Evolutionary conservation across 2,329 filamentous ascomycete genomes (phyloP), one percentile per base, ranked within the genome.

Genomic region (Magnaporthales sp.): DNA sequence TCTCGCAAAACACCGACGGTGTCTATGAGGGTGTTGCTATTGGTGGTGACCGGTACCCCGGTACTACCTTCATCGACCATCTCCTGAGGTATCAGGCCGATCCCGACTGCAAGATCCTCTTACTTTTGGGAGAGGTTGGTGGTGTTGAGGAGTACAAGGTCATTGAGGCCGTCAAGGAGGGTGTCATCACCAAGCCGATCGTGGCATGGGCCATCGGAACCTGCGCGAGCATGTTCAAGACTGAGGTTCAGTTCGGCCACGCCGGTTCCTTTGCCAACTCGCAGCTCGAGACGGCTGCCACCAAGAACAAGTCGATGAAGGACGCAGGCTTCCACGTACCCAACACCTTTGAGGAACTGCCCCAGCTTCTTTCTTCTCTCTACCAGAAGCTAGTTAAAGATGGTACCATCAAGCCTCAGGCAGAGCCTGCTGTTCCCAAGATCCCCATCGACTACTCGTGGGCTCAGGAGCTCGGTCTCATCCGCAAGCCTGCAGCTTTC

Each of bases 91-190:
- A 96, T 85, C 91, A 99, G 83, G 89, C 91, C 79, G 95, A 99
- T 77, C 93, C 95, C 63, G 91, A 95, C 71, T 97, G 94, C 89
- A 99, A 98, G 88, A 95, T 98, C 76, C 88, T 99, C 70, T 80
- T 99, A 70, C 84, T 99, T 73, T 90, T 99, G 71, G 95, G 95
- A 84, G 95, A 99, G 83, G 95, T 99, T 72, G 95, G 95, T 87
- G 95, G 95, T 87, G 93, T 98, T 69, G 95, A 99, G 83, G 95
- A 99, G 83, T 99, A 99, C 88, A 93, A 96, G 81, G 95, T 99
- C 73, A 97, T 99, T 73, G 94, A 99, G 76, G 95, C 95, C 69
- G 92, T 99, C 74, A 95, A 98, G 89, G 86, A 91, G 72, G 95
- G 95, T 75, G 81, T 87, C 77, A 97, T 99, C 79, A 99, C 90